Base-by-base conservation (phyloP, 2,329 filamentous ascomycete genomes). In the Colletotrichum incanum region DNA sequence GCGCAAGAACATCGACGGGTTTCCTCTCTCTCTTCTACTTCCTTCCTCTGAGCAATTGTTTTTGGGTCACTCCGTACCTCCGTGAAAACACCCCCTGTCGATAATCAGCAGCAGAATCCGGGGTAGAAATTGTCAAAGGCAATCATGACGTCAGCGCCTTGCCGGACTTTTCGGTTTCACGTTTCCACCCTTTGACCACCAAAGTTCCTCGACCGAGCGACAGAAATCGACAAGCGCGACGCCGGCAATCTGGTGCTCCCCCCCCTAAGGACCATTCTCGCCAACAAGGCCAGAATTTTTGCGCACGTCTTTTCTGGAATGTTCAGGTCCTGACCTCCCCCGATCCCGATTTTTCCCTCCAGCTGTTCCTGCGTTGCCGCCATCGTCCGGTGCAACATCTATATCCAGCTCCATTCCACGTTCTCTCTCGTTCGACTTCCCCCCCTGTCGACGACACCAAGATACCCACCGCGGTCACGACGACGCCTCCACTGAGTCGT, bases 131-230 rank as follows among this genome's bases (percentile, higher is more conserved):
- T 18, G 54, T 23, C 34, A 18, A 50, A 26, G 31, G 45, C n/a
- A 50, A 37, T 37, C n/a, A 23, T 62, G 59, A 62, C 59, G 59
- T 50, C 59, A 62, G 59, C 31, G 31, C 43, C 16, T 26, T 49
- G 8, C 28, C 28, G 28, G 59, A 7, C 59, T 61, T n/a, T 5
- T 37, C 59, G 45, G 59, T 50, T 50, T 50, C 59, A 50, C 16
- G 43, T 61, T 49, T 49, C 28, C 20, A n/a, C 59, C 28, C 28
- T 50, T 62, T 50, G 59, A 62, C 43, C 43, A 39, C 37, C 34
- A 39, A 6, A 18, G 28, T 41, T 9, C 12, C 34, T 58, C 12
- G n/a, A 41, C 58, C 43, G 43, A 47, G 8, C 43, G 28, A 47
- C 14, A 31, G 26, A 34, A 49, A 26, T 16, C 3, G 28, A 23